Evolutionary conservation across 805 yeast genomes (phyloP).

Genomic region (Wickerhamomyces strasburgensis): DNA sequence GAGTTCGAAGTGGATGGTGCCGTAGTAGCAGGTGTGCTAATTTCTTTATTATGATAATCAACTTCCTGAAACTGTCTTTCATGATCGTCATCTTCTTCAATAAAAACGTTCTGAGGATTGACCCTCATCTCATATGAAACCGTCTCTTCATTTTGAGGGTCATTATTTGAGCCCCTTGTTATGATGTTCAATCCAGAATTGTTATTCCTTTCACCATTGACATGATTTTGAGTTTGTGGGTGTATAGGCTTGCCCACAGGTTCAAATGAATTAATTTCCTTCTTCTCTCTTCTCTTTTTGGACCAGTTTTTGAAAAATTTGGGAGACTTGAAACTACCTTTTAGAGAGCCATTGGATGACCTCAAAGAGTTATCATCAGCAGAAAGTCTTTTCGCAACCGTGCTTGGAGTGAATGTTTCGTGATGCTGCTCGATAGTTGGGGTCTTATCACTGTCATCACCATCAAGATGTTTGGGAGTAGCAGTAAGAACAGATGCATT

Average conservation of each 20-base stretch:
- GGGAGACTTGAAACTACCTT: conserved; percentile 15
- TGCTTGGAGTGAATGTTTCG: too few relatives aligned
- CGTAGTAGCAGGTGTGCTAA: neutral
- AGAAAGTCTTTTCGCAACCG: conserved; percentile 2
- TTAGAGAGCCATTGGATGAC: neutral
- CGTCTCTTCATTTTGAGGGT: too few relatives aligned
- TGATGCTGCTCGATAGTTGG: neutral
- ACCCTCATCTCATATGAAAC: too few relatives aligned
- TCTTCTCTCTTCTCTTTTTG: conserved; percentile 15
- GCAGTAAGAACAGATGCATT: neutral
- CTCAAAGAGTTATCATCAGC: conserved; percentile 5
- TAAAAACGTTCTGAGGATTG: neutral
- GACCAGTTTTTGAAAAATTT: conserved; percentile 22
- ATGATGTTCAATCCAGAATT: too few relatives aligned
- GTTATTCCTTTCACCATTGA: too few relatives aligned
- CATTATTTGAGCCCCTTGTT: too few relatives aligned
- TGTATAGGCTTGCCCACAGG: conserved; percentile 13
- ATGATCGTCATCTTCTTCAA: neutral
- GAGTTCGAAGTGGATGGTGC: conserved; percentile 13
- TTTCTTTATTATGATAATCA: too few relatives aligned
- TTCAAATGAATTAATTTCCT: conserved; percentile 12
- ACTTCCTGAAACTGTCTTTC: too few relatives aligned
- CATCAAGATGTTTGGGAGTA: neutral
- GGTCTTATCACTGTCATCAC: neutral
- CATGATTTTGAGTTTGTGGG: neutral